phyloP scores from a whole-genome alignment of 1,139 yeast genomes.

The Zygoascus meyerae region DNA sequence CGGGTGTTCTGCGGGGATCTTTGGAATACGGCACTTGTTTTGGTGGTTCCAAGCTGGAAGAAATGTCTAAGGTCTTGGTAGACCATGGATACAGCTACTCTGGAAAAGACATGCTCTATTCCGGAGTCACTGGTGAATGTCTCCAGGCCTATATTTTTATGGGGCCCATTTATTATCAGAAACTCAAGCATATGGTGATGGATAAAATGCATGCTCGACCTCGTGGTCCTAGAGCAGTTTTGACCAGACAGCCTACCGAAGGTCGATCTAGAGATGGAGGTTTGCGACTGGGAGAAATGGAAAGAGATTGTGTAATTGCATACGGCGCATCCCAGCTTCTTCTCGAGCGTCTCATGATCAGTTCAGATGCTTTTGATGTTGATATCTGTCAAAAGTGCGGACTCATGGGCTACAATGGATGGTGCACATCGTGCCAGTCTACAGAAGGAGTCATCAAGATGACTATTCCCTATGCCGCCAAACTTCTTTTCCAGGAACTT shows the following conservation, averaged over 20 bases:
- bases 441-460: conserved; percentile 81
- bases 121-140: conserved; percentile 98
- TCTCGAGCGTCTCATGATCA: conserved; percentile 89
- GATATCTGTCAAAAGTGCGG: conserved; percentile 95
- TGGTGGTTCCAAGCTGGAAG: conserved; percentile 93
- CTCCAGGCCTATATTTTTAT: conserved; percentile 95
- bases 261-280: conserved; percentile 99
- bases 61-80: conserved; percentile 88
- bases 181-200: conserved; percentile 96
- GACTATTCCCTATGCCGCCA: conserved; percentile 98
- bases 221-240: conserved; percentile 96
- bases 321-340: conserved; percentile 96
- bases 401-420: conserved; percentile 94
- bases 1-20: conserved; percentile 90
- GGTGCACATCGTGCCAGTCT: conserved; percentile 95
- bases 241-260: conserved; percentile 98
- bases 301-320: conserved; percentile 98
- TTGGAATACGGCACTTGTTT: conserved; percentile 97
- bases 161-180: conserved; percentile 97
- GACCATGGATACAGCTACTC: conserved; percentile 91
- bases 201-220: conserved; percentile 99
- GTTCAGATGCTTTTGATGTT: conserved; percentile 96
- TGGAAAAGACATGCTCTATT: conserved; percentile 95
- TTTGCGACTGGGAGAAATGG: conserved; percentile 98
- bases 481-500: conserved; percentile 89